Conservation (phyloP, 2,329 filamentous ascomycete genomes). For the Aspergillus ochraceus region DNA sequence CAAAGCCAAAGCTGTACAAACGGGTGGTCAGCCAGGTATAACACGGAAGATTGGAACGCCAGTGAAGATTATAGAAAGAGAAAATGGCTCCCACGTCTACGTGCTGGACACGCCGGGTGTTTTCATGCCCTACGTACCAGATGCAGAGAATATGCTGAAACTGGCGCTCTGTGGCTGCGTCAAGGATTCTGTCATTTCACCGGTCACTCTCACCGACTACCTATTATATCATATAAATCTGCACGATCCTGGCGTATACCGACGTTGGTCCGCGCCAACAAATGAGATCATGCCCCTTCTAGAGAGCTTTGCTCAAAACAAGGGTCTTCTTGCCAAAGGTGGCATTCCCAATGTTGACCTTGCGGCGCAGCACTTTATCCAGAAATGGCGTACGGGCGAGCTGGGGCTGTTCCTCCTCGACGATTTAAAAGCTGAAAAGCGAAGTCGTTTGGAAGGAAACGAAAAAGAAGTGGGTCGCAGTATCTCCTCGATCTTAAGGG, state of each 20-base stretch:
- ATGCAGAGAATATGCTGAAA: slow-evolving; percentile 89
- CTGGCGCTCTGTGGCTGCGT: slow-evolving; percentile 88
- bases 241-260: slow-evolving; percentile 62
- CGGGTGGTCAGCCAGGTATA: slow-evolving; percentile 83
- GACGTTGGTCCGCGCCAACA: slow-evolving; percentile 67
- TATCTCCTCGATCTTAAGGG: slow-evolving; percentile 45
- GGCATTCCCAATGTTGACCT: slow-evolving; percentile 69
- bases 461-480: slow-evolving; percentile 37
- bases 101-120: slow-evolving; percentile 91
- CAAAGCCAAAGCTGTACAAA: slow-evolving; percentile 70
- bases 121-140: slow-evolving; percentile 86
- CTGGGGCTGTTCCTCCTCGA: slow-evolving; percentile 80
- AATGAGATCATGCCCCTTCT: slow-evolving; percentile 80
- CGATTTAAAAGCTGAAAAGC: slow-evolving; percentile 62
- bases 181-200: slow-evolving; percentile 80
- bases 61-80: slow-evolving; percentile 73
- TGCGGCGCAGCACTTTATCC: slow-evolving; percentile 76
- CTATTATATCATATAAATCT: slow-evolving; percentile 81
- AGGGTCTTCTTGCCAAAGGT: slow-evolving; percentile 73
- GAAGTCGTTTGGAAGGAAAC: slow-evolving; percentile 48
- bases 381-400: slow-evolving; percentile 75
- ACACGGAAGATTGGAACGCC: slow-evolving; percentile 81
- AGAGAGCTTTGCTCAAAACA: slow-evolving; percentile 67
- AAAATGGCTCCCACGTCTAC: slow-evolving; percentile 66
- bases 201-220: slow-evolving; percentile 82